These are phyloP conservation scores for Picochlorum sp. DNA, from an alignment of 139 green algal genomes.

Conservation along the genomic window DNA sequence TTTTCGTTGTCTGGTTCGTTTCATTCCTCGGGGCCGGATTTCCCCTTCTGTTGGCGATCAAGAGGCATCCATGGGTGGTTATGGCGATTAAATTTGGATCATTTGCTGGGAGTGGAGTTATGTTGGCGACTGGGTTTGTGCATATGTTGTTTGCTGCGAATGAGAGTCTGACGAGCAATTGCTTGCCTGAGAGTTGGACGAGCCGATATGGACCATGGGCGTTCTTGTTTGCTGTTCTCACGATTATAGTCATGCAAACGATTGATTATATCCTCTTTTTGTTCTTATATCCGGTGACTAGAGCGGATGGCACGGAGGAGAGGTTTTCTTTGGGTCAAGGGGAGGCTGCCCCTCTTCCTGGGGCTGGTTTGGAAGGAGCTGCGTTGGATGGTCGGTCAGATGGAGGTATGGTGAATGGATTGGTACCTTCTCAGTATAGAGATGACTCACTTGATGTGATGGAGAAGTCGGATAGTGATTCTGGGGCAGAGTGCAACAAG, in stretches of 20 bases:
- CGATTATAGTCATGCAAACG: conserved; percentile 30
- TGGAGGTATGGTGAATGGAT: background rate
- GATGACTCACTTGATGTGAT: background rate
- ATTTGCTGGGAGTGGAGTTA: conserved; percentile 16
- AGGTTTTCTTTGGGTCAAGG: background rate
- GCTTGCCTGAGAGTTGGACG: conserved; percentile 25
- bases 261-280: conserved; percentile 14
- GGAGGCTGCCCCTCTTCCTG: background rate
- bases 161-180: conserved; percentile 17
- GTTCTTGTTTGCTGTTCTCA: conserved; percentile 19
- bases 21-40: conserved; percentile 3
- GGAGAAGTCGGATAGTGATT: background rate
- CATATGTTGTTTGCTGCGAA: conserved; percentile 40
- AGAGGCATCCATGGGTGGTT: conserved; percentile 8
- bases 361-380: background rate
- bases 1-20: conserved; percentile 1
- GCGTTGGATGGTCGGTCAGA: background rate
- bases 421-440: background rate
- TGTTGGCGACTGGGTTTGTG: conserved; percentile 41
- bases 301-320: background rate
- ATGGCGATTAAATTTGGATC: conserved; percentile 9
- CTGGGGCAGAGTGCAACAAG: conserved; percentile 7
- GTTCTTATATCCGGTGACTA: background rate
- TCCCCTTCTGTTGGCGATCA: background rate
- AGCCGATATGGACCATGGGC: conserved; percentile 29